phyloP scores from a whole-genome alignment of 495 filamentous ascomycete genomes.

The Penicillium antarcticum region DNA sequence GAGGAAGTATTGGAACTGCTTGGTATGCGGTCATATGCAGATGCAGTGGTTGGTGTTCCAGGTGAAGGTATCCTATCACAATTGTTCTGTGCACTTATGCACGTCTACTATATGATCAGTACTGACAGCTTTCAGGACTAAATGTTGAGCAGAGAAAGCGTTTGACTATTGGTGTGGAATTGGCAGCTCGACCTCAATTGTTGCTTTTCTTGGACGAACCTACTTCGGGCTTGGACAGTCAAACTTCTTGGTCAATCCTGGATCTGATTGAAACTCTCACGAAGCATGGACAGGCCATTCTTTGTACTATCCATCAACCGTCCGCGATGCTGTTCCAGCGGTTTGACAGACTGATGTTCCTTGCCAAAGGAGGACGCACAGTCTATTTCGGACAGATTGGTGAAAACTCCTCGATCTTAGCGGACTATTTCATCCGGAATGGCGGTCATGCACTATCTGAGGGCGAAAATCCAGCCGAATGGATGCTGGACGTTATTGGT shows the following conservation, averaged over 20 bases:
- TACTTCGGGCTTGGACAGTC: constrained; percentile 82
- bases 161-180: constrained; percentile 84
- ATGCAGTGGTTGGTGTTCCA: constrained; percentile 41
- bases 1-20: constrained; percentile 89
- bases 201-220: constrained; percentile 90
- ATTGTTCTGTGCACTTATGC: too few species aligned
- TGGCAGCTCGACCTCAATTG: constrained; percentile 83
- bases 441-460: constrained; percentile 65
- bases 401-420: constrained; percentile 67
- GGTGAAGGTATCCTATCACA: constrained; percentile 41
- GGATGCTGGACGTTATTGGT: constrained; percentile 94
- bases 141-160: constrained; percentile 91
- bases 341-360: constrained; percentile 86
- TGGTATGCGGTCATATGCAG: constrained; percentile 64
- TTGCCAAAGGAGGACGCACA: constrained; percentile 75
- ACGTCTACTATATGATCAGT: too few species aligned
- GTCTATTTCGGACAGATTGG: constrained; percentile 93
- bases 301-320: constrained; percentile 96
- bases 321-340: constrained; percentile 92
- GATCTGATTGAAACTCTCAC: constrained; percentile 83
- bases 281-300: constrained; percentile 83
- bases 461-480: constrained; percentile 84
- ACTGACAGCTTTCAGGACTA: constrained; percentile 39
- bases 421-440: constrained; percentile 77
- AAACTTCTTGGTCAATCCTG: constrained; percentile 89